Base-by-base conservation (phyloP, 2,329 filamentous ascomycete species). In the Dothideomycetes sp. region DNA sequence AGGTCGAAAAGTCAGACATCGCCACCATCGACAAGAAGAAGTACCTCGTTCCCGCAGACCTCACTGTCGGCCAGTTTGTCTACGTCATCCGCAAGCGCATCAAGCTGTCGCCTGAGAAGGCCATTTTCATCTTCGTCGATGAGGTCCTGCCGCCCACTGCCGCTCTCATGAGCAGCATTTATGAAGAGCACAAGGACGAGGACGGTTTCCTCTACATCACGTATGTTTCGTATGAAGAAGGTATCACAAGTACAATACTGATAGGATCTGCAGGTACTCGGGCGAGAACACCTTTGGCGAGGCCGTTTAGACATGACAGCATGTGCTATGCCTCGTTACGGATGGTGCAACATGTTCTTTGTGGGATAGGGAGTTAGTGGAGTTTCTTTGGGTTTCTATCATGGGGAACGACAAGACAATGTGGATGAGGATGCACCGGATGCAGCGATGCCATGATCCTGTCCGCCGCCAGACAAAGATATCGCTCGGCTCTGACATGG, bases 11-110 rank as follows among this genome's bases (percentile, higher is more conserved):
- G 72, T 93, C 84, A 47, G 91, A 98, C 62, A 98, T 98, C 56
- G 91, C 91, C 45, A 96, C 91, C 52, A 98, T 98, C 75, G 91
- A 98, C 71, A 98, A 98, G 81, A 98, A 98, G 80, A 98, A 98
- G 73, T 98, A 98, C 61, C 77, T 98, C 36, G 91, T 98, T 19
- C 91, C 91, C 11, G 87, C 91, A 53, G 91, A 98, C 61, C 78
- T 98, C 60, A 98, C 91, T 47, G 91, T 98, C 48, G 91, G 91
- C 56, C 91, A 98, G 80, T 95, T 98, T 62, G 91, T 98, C 70
- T 98, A 98, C 68, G 91, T 98, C 50, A 98, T 98, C 69, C 87
- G 91, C 64, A 98, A 98, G 78, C 84, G 91, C 60, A 98, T 98
- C 72, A 98, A 98, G 39, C 77, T 98, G 52, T 94, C 87, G 40